Conservation (phyloP, 106 monocot species). For the Acorus calamus region DNA sequence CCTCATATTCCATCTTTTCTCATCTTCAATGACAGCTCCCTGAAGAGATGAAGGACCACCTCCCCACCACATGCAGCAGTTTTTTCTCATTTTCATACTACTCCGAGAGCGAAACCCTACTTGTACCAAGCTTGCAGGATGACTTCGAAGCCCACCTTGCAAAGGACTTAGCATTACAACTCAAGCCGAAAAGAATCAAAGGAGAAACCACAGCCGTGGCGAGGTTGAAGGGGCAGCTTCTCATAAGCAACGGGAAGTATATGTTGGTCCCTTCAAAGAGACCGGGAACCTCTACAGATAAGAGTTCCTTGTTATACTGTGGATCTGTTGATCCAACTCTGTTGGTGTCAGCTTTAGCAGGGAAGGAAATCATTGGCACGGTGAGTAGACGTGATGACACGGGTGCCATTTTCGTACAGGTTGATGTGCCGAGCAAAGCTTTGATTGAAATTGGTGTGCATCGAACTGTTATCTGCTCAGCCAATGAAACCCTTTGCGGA, state of each 20-base stretch:
- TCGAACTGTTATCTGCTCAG: constrained; percentile 22
- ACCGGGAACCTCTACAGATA: constrained; percentile 1
- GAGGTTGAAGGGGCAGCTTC: constrained; percentile 31
- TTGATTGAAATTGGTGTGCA: constrained; percentile 22
- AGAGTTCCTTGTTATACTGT: constrained; percentile 17
- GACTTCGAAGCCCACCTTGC: constrained; percentile 23
- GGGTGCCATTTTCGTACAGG: background rate
- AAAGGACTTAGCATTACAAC: constrained; percentile 30
- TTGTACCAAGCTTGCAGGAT: constrained; percentile 22
- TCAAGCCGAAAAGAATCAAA: constrained; percentile 30
- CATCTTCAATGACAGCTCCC: constrained; percentile 30
- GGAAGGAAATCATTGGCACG: constrained; percentile 25
- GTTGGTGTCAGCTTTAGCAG: constrained; percentile 22
- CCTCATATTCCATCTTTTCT: background rate
- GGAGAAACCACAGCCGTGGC: constrained; percentile 38
- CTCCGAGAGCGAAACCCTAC: constrained; percentile 16
- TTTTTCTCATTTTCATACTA: constrained; percentile 25
- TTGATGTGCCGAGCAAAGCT: constrained; percentile 14
- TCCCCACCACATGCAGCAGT: background rate
- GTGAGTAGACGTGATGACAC: constrained; percentile 1
- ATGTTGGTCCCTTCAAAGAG: constrained; percentile 14
- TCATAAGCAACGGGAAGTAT: constrained; percentile 36
- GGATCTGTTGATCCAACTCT: constrained; percentile 25
- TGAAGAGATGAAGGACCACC: constrained; percentile 23
- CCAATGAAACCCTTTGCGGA: constrained; percentile 9